Evolutionary conservation across 805 yeast species (phyloP), one percentile per base, ranked within the genome.

Genomic region (Candida endomychidarum): DNA sequence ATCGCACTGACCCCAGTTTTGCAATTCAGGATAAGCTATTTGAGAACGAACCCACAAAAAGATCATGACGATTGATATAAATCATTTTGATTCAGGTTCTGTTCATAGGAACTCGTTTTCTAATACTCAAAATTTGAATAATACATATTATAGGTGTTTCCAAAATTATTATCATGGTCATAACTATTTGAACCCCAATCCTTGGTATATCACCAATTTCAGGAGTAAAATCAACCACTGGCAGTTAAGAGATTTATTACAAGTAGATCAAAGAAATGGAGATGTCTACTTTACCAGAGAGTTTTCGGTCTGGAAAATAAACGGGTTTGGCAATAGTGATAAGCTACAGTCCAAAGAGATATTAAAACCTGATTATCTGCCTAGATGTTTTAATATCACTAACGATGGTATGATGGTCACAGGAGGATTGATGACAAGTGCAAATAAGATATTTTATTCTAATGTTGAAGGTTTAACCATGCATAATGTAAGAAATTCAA

Each of bases 191-290:
- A 56, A 53, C 17, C 68, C 73, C 4, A 54, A 55, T 36, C 74
- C 74, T 2, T 45, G 37, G 12, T 69, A 67, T 45, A 49, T 67
- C 12, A 48, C 66, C 16, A 53, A 51, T 29, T 51, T 65, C 20
- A 55, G 57, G 17, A 52, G 67, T 5, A 53, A 60, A 11, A 63
- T 60, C 31, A 69, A 70, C 38, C 80, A 87, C 64, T 88, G 95
- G 95, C 96, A 87, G 58, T 67, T 88, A 22, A 70, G 95, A 25
- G 91, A 88, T 54, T 70, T 88, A 52, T 66, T 88, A 5, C 76
- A 80, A 48, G 73, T 75, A 11, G 81, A 40, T 46, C 48, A 42
- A 20, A 52, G 34, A 42, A 57, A 40, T 59, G 70, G 46, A 55
- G 64, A 74, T 45, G 64, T 85, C 7, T 70, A 75, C 41, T 86